Percentiles rank a stretch among this genome's conserved stretches.
These are phyloP conservation scores for Glaciozyma antarctica DNA, from an alignment of 768 basidiomycete genomes.

Conservation along the genomic window DNA sequence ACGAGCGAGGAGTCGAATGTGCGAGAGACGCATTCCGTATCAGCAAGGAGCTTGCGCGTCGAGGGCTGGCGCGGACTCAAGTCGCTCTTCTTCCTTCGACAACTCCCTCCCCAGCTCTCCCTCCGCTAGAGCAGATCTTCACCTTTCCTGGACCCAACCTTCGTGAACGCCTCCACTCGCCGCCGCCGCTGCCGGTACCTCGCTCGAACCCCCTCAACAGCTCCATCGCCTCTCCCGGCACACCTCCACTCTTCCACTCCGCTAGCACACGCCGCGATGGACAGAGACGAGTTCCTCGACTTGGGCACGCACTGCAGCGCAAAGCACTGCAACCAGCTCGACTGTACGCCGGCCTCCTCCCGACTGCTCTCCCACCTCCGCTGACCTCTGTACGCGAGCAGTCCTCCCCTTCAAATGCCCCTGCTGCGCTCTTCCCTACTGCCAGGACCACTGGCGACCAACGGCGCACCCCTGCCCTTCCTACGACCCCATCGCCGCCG, in stretches of 20 bases:
- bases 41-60: too few relatives aligned
- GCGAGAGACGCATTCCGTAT: too few relatives aligned
- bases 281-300: not conserved
- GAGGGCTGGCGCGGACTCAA: too few relatives aligned
- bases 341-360: slow-evolving; percentile 6
- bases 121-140: too few relatives aligned
- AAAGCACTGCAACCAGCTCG: slow-evolving; percentile 15
- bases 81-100: too few relatives aligned
- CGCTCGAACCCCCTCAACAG: too few relatives aligned
- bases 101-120: too few relatives aligned
- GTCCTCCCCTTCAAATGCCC: slow-evolving; percentile 31
- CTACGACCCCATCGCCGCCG: slow-evolving; percentile 12
- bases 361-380: not conserved
- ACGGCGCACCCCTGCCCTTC: slow-evolving; percentile 3
- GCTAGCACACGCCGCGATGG: not conserved
- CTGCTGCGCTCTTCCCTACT: slow-evolving; percentile 16
- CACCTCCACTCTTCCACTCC: not conserved
- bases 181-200: too few relatives aligned
- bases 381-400: not conserved
- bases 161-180: too few relatives aligned
- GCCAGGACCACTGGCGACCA: slow-evolving; percentile 22
- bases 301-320: slow-evolving; percentile 17
- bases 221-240: not conserved
- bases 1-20: too few relatives aligned
- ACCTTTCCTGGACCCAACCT: too few relatives aligned